Base-by-base conservation (phyloP, 495 filamentous ascomycete genomes). In the Penicillium manginii region DNA sequence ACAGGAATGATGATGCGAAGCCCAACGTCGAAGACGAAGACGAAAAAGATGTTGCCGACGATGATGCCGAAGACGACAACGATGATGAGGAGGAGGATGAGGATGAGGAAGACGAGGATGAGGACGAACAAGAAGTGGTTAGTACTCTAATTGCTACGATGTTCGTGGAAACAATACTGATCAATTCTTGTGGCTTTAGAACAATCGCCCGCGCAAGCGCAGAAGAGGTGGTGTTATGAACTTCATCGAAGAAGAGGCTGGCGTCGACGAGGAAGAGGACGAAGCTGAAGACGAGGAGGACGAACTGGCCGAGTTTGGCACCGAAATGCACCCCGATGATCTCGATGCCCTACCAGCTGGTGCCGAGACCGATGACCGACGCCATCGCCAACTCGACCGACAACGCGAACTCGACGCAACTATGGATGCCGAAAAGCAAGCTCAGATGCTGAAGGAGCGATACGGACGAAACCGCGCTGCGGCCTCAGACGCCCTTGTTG, bases 211-310 rank as follows among this genome's bases (percentile, higher is more conserved):
- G 43, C 81, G 86, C 59, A 97, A 97, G 70, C 89, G 92, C 46
- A 81, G 82, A 69, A 85, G 84, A 68, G 85, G 88, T 59, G 83
- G 80, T 53, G 82, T 90, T 52, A 88, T 89, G 60, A 82, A 86
- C 50, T 97, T 96, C 85, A 82, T 98, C 75, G 94, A 98, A 82
- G 89, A 90, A 60, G 94, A 97, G 78, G 93, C 93, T 66, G 94
- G 96, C 75, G 93, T 98, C 55, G 93, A 97, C 60, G 93, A 91
- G 31, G 93, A 98, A 48, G 93, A 98, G 54, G 93, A 96, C 50
- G 88, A 85, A 58, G 91, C 92, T 52, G 91, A 96, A 57, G 92
- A 94, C 33, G 93, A 96, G n/a, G 86, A 90, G 55, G 89, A 91
- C 57, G 89, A 90, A 58, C 79, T 89, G 58, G 86, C 86, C 35